phyloP scores from a whole-genome alignment of 2,329 filamentous ascomycete species.

The Hortaea sp. region DNA sequence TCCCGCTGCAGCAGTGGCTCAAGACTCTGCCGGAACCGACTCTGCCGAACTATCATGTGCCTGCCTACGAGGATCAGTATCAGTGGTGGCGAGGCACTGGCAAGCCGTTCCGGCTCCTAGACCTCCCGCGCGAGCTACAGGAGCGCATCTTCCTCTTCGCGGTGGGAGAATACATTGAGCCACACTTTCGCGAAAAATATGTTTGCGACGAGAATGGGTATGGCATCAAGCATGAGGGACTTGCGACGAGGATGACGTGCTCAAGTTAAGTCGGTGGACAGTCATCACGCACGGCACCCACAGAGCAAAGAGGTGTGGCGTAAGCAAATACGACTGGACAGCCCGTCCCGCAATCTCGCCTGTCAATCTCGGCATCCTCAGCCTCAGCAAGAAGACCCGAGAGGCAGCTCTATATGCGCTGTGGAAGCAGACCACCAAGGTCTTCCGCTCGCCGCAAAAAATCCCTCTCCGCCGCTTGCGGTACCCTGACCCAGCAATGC shows the following conservation, averaged over 20 bases:
- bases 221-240: background rate
- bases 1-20: background rate
- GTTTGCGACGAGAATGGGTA: background rate
- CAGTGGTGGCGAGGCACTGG: background rate
- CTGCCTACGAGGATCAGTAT: background rate
- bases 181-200: background rate
- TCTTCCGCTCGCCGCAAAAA: background rate
- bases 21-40: conserved; percentile 1
- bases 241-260: background rate
- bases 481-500: background rate
- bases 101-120: background rate
- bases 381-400: conserved; percentile 3
- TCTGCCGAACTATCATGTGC: background rate
- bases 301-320: background rate
- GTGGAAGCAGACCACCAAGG: conserved; percentile 7
- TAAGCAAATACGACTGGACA: background rate
- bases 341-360: background rate
- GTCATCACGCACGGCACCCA: background rate
- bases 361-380: conserved; percentile 3
- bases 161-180: conserved; percentile 2
- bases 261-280: no score
- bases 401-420: background rate
- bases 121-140: conserved; percentile 1
- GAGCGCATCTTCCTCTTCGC: conserved; percentile 2
- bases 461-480: background rate